Evolutionary conservation across 495 filamentous ascomycete species (phyloP).

Genomic region (Glutinoglossum americanum): DNA sequence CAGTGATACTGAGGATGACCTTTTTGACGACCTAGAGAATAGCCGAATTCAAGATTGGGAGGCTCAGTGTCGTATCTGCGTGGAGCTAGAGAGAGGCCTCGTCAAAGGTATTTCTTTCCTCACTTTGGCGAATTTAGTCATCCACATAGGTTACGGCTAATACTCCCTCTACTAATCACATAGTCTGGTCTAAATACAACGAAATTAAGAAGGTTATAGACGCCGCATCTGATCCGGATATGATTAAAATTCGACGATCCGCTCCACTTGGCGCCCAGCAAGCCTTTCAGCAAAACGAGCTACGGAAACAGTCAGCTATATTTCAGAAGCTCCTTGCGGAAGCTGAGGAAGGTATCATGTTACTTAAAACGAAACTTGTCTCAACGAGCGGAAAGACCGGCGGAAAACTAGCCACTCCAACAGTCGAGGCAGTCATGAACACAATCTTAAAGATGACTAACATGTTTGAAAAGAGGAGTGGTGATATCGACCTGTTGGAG

Average conservation of each 20-base stretch:
- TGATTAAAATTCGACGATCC: conserved; percentile 31
- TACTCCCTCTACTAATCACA: not conserved
- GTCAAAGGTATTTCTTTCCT: conserved; percentile 18
- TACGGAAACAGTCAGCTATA: conserved; percentile 44
- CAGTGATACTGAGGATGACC: conserved; percentile 27
- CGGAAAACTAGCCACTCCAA: conserved; percentile 32
- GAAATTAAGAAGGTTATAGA: conserved; percentile 53
- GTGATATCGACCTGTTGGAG: conserved; percentile 77
- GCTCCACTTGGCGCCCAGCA: conserved; percentile 70
- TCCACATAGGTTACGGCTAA: not conserved
- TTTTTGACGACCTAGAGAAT: conserved; percentile 35
- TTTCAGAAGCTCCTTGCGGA: conserved; percentile 55
- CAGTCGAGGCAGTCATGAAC: conserved; percentile 73
- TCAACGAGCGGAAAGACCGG: conserved; percentile 19
- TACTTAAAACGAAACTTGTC: conserved; percentile 63
- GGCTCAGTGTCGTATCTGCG: conserved; percentile 37
- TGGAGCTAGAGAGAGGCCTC: conserved; percentile 39
- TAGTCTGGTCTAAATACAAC: conserved; percentile 40
- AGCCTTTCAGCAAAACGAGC: conserved; percentile 54
- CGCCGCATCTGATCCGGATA: conserved; percentile 38
- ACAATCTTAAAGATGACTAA: conserved; percentile 83
- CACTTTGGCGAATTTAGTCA: not conserved
- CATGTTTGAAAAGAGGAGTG: conserved; percentile 72
- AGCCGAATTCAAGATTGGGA: conserved; percentile 41
- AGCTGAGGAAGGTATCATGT: conserved; percentile 56